Base-by-base conservation (phyloP, 345 rosid genomes). In the Abelmoschus esculentus region DNA sequence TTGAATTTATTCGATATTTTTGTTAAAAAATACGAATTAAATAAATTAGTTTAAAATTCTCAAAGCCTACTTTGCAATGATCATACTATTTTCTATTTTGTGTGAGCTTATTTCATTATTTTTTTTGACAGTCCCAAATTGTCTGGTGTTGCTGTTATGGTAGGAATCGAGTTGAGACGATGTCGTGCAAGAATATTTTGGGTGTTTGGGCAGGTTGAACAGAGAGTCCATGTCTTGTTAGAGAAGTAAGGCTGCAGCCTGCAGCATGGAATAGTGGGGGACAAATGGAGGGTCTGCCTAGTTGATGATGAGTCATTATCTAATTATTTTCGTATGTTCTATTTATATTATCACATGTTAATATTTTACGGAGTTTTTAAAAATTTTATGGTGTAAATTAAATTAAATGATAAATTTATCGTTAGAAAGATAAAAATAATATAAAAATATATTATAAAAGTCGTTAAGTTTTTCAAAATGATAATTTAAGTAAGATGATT, bases 271-370 rank as follows among this genome's bases (percentile, higher is more conserved):
- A 28, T 31, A 49, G 66, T 69, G 78, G 81, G 70, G 60, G 26
- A 70, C 77, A 75, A 28, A 61, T 66, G 71, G 75, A 60, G 31
- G 77, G 77, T 80, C 78, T 68, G 74, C 74, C 17, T 15, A 57
- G 63, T 44, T 66, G 65, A 77, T 61, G 65, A 74, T 77, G 54
- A 66, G 59, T 70, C 73, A 65, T 66, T 70, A 64, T 64, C 69
- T 77, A n/a, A 64, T 22, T 44, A 29, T 3, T 29, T 3, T 3
- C 32, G 26, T 29, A 29, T 29, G 32, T 29, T 3, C 3, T 3
- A 29, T 3, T 29, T 29, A 29, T 29, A 29, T 3, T 2, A 3
- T 29, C 32, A 29, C 3, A 29, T 29, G 32, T 29, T 29, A 3
- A 29, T 3, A 2, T 29, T 29, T 29, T 29, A 29, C 1, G 3